Evolutionary conservation across 2,329 filamentous ascomycete genomes (phyloP), one percentile per base, ranked within the genome.

Genomic region (Atkinsonella texensis): DNA sequence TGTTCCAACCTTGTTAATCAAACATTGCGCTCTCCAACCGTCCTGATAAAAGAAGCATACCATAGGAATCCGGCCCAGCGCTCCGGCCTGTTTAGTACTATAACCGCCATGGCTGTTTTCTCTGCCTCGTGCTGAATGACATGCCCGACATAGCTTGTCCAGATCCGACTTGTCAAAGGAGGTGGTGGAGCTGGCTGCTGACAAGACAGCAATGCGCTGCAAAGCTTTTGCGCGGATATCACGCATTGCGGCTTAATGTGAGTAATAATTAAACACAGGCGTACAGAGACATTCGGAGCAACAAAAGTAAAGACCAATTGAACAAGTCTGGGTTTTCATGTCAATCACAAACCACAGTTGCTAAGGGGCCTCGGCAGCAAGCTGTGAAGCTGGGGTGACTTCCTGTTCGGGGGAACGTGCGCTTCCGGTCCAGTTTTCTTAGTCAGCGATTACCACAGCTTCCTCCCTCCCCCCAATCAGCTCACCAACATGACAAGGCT

Each of bases 121-220:
- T 51, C 71, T 68, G 38, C 62, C 62, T 55, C 70, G 72, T 18
- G 66, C 65, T 42, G 68, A 69, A 51, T 76, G 72, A 50, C 77
- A 80, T 50, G 79, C 80, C 62, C 68, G 76, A 63, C 77, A 84
- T 28, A 85, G 68, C 54, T 74, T 73, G 56, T 83, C 79, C 51
- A 85, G 74, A 56, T 84, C 81, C 48, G 80, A 81, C 62, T 75
- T 74, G 60, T 84, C 80, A 58, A 79, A 79, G 2, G 77, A 70
- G 12, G 73, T 70, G 44, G 70, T 66, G 17, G 78, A 68, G 62
- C 70, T 76, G 42, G 74, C 70, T 31, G 80, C 78, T 13, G 81
- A 83, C 50, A 85, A 71, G 45, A 74, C 73, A 42, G 81, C 81
- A 57, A 85, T 83, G 69, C 81, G 83, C 66, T 83, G 72, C 52